Percentiles rank a stretch among this genome's conserved stretches.
Conservation (phyloP, 176 grass and related monocot genomes). For the Rhipidocladum racemiflorum region DNA sequence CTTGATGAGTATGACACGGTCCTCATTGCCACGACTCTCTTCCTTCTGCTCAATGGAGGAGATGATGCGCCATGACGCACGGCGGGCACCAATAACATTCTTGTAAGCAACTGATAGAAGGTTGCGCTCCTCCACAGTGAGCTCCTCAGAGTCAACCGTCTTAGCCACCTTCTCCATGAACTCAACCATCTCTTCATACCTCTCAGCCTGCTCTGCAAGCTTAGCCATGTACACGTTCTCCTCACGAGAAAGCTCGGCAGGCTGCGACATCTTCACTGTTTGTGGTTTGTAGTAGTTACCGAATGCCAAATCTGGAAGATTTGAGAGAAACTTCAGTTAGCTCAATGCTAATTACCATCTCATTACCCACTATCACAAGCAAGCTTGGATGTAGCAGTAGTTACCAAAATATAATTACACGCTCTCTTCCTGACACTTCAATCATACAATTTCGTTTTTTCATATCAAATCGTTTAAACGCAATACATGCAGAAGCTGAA, state of each 20-base stretch:
- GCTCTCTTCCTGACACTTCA: not conserved
- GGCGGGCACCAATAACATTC: constrained; percentile 75
- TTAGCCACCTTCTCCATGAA: constrained; percentile 93
- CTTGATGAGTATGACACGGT: constrained; percentile 64
- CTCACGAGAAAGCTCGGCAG: constrained; percentile 64
- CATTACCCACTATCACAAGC: not conserved
- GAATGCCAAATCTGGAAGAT: constrained; percentile 36
- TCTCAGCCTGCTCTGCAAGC: constrained; percentile 78
- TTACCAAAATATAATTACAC: not conserved
- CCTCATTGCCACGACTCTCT: constrained; percentile 76
- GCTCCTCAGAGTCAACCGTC: constrained; percentile 57
- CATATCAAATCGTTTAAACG: not conserved
- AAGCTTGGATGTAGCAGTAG: not conserved
- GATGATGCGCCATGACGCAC: constrained; percentile 83
- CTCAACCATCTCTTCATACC: constrained; percentile 91
- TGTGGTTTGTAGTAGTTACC: not conserved
- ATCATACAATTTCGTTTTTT: not conserved
- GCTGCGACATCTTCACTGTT: constrained; percentile 50
- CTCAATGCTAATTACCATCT: not conserved
- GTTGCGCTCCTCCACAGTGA: constrained; percentile 89
- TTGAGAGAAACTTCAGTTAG: constrained; percentile 3
- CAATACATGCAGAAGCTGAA: not conserved
- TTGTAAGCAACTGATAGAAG: constrained; percentile 87
- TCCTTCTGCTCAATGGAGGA: constrained; percentile 89
- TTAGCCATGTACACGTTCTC: constrained; percentile 92